Evolutionary conservation across 2,329 filamentous ascomycete species (phyloP).

Genomic region (Ophiocordyceps polyrhachis-furcata): DNA sequence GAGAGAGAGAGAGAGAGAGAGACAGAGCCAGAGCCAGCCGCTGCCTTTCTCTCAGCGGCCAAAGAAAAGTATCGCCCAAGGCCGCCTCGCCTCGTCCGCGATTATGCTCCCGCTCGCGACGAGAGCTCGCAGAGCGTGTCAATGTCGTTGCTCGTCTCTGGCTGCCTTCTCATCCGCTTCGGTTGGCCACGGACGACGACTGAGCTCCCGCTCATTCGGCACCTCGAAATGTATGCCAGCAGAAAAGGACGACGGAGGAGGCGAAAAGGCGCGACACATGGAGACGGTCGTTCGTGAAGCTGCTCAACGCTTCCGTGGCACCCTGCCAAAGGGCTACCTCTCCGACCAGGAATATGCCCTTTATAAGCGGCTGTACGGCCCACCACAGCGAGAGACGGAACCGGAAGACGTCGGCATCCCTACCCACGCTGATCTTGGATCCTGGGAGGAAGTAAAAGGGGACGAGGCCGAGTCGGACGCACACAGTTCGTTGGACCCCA

Average conservation of each 20-base stretch:
- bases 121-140: constrained; percentile 8
- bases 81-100: not conserved
- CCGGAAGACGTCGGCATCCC: constrained; percentile 39
- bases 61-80: too few relatives aligned
- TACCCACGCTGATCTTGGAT: constrained; percentile 18
- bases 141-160: not conserved
- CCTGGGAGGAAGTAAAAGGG: not conserved
- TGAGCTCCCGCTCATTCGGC: not conserved
- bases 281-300: constrained; percentile 52
- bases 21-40: too few relatives aligned
- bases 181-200: not conserved
- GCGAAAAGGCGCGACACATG: constrained; percentile 19
- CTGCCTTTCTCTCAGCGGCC: too few relatives aligned
- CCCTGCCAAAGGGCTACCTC: constrained; percentile 52
- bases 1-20: too few relatives aligned
- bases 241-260: not conserved
- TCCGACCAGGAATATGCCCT: constrained; percentile 51
- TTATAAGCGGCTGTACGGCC: constrained; percentile 67
- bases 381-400: constrained; percentile 43
- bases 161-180: not conserved
- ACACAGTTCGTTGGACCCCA: not conserved
- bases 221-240: not conserved
- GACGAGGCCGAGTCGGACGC: not conserved
- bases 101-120: not conserved
- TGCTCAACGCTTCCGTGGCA: constrained; percentile 58